Evolutionary conservation across 805 yeast species (phyloP).

Genomic region (Ogataea ramenticola): DNA sequence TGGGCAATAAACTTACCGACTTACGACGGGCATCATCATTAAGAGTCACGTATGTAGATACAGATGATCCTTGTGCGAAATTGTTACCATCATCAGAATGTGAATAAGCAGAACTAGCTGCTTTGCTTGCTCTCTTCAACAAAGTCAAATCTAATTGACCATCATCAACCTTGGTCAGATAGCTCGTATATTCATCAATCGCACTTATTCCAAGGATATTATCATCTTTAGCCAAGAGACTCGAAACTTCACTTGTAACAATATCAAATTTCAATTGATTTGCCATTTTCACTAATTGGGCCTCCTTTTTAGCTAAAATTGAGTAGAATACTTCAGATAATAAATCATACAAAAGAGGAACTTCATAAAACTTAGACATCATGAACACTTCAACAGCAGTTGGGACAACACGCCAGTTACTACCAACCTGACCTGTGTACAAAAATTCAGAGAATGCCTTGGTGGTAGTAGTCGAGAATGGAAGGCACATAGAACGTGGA

Average conservation of each 20-base stretch:
- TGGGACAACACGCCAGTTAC: slow-evolving; percentile 66
- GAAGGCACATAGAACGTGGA: slow-evolving; percentile 64
- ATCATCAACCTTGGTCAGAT: slow-evolving; percentile 55
- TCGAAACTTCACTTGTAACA: slow-evolving; percentile 4
- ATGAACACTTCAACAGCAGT: slow-evolving; percentile 58
- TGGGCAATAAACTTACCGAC: slow-evolving; percentile 1
- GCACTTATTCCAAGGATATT: slow-evolving; percentile 15
- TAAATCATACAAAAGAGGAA: slow-evolving; percentile 64
- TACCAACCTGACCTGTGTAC: slow-evolving; percentile 74
- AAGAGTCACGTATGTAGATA: not conserved
- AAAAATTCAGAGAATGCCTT: slow-evolving; percentile 65
- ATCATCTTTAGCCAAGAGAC: slow-evolving; percentile 1
- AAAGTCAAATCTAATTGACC: slow-evolving; percentile 53
- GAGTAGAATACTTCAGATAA: slow-evolving; percentile 64
- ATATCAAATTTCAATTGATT: slow-evolving; percentile 22
- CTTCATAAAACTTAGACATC: slow-evolving; percentile 57
- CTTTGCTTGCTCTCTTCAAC: slow-evolving; percentile 39
- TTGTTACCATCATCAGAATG: slow-evolving; percentile 2
- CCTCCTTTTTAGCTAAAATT: slow-evolving; percentile 62
- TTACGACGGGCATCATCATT: not conserved
- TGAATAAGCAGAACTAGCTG: slow-evolving; percentile 12
- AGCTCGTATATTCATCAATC: slow-evolving; percentile 45
- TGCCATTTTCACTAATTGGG: slow-evolving; percentile 35
- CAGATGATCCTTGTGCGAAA: slow-evolving; percentile 1
- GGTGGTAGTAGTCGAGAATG: slow-evolving; percentile 55